Percentiles rank a stretch among this genome's conserved stretches.
These are phyloP conservation scores for Penicillium sp. DNA, from an alignment of 2,329 filamentous ascomycete species.

Conservation along the genomic window DNA sequence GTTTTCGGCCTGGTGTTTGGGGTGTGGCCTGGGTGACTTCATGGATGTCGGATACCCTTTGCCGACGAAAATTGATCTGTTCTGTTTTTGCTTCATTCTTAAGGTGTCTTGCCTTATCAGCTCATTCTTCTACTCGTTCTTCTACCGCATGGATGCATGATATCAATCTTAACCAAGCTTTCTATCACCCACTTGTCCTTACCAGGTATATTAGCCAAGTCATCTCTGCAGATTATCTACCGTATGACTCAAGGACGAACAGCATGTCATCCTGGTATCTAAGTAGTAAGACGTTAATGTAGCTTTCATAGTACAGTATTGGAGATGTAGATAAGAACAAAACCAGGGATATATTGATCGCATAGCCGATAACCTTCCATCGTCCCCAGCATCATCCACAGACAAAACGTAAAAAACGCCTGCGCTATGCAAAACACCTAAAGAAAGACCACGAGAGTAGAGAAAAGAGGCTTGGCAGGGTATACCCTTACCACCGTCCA, in stretches of 20 bases:
- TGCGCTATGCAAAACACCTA: constrained; percentile 38
- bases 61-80: constrained; percentile 7
- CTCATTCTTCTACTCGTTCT: no score
- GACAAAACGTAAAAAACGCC: constrained; percentile 34
- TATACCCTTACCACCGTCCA: constrained; percentile 36
- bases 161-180: constrained; percentile 2
- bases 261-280: no score
- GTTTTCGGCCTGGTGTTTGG: constrained; percentile 8
- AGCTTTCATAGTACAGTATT: no score
- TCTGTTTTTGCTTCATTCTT: constrained; percentile 1
- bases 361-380: constrained; percentile 20
- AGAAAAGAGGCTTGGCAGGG: constrained; percentile 8
- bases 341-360: constrained; percentile 16
- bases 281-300: no score
- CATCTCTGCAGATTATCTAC: no score
- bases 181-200: no score
- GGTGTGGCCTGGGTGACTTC: constrained; percentile 9
- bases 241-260: no score
- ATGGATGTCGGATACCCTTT: constrained; percentile 16
- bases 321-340: no score
- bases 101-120: no score
- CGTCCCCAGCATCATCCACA: constrained; percentile 22
- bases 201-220: no score
- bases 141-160: not conserved
- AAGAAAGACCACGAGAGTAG: constrained; percentile 6